Conservation (phyloP, 805 yeast genomes). For the Nakazawaea pomicola region DNA sequence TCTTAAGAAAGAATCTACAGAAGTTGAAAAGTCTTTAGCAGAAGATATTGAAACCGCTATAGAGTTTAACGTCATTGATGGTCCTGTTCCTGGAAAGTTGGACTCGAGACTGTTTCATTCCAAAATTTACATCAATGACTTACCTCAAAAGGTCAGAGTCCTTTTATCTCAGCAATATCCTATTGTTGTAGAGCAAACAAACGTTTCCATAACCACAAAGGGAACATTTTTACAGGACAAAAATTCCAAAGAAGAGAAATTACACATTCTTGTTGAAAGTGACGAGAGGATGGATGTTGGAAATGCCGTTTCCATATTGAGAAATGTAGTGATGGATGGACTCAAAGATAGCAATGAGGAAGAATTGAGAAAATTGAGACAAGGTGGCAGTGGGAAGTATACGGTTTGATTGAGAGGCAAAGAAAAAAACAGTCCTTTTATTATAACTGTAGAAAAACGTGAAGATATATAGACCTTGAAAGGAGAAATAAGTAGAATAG, state of each 20-base stretch:
- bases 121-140: slow-evolving; percentile 72
- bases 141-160: slow-evolving; percentile 79
- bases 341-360: slow-evolving; percentile 43
- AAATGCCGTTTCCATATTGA: slow-evolving; percentile 53
- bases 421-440: neutral
- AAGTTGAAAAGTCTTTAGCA: slow-evolving; percentile 19
- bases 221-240: slow-evolving; percentile 67
- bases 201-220: slow-evolving; percentile 73
- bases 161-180: slow-evolving; percentile 60
- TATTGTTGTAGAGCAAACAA: slow-evolving; percentile 65
- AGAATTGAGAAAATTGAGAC: slow-evolving; percentile 26
- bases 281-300: slow-evolving; percentile 52
- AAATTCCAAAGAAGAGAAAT: slow-evolving; percentile 57
- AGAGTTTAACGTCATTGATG: slow-evolving; percentile 11
- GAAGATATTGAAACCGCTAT: slow-evolving; percentile 11
- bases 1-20: slow-evolving; percentile 22
- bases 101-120: slow-evolving; percentile 46
- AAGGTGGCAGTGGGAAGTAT: slow-evolving; percentile 42
- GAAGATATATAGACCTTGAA: too few relatives aligned
- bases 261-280: slow-evolving; percentile 77
- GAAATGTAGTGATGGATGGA: slow-evolving; percentile 52
- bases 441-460: neutral
- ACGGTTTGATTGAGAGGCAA: slow-evolving; percentile 29
- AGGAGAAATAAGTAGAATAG: too few relatives aligned
- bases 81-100: slow-evolving; percentile 12